phyloP scores from a whole-genome alignment of 1,284 basidiomycete genomes.

The Microbotryum scabiosae region DNA sequence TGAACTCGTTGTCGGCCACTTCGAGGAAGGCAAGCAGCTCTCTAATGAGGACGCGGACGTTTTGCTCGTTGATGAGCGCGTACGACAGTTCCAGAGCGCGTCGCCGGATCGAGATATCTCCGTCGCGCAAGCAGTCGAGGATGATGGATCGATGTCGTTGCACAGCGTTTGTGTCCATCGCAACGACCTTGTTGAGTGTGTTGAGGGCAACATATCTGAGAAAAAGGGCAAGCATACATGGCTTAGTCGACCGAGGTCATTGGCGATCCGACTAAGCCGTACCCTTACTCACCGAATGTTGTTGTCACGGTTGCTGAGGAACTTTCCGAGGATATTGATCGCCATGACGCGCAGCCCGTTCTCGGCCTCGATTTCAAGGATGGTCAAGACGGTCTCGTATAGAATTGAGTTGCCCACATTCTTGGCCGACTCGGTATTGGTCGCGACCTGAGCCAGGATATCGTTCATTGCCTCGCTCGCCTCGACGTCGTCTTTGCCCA shows the following conservation, averaged over 20 bases:
- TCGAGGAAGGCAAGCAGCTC: conserved; percentile 94
- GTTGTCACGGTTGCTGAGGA: conserved; percentile 95
- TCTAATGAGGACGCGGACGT: conserved; percentile 83
- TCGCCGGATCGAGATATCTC: conserved; percentile 95
- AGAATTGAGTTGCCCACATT: conserved; percentile 98
- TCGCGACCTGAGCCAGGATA: conserved; percentile 92
- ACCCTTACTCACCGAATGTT: conserved; percentile 71
- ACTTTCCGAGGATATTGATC: conserved; percentile 98
- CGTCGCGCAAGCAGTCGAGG: conserved; percentile 93
- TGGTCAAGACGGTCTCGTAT: conserved; percentile 94
- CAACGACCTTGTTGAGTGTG: conserved; percentile 96
- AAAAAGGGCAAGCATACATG: too few relatives aligned
- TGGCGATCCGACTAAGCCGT: not conserved
- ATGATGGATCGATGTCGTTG: conserved; percentile 97
- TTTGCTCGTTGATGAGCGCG: conserved; percentile 91
- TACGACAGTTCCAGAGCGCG: conserved; percentile 95
- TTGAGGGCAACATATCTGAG: conserved; percentile 91
- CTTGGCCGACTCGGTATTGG: conserved; percentile 95
- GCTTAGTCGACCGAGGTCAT: too few relatives aligned
- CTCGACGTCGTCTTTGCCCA: conserved; percentile 74
- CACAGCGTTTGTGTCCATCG: conserved; percentile 96
- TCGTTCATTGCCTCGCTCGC: conserved; percentile 98
- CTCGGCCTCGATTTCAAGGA: conserved; percentile 98
- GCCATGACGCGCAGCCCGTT: conserved; percentile 95
- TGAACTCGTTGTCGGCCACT: conserved; percentile 98